Conservation (phyloP, 176 grass and related monocot species). For the Aegilops sharonensis region DNA sequence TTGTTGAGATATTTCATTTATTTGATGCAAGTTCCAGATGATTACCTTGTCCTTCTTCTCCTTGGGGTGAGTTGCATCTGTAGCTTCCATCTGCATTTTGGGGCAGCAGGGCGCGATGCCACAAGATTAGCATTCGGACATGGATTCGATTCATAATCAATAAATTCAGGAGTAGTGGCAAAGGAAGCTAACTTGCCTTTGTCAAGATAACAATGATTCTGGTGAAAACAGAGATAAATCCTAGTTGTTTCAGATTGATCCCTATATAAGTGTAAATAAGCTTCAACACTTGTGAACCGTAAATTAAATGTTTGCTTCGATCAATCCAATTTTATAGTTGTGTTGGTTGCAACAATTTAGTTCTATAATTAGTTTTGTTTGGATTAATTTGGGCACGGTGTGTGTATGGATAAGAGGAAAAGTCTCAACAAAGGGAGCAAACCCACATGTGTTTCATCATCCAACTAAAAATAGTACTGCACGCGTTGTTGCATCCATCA, state of each 20-base stretch:
- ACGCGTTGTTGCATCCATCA: no score
- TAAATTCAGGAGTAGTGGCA: background rate
- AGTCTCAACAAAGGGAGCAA: background rate
- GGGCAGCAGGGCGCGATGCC: background rate
- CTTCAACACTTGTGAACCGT: background rate
- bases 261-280: background rate
- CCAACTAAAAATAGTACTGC: background rate
- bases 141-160: background rate
- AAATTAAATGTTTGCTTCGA: constrained; percentile 2
- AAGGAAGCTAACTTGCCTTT: constrained; percentile 10
- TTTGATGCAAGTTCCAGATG: background rate
- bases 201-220: background rate
- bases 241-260: background rate
- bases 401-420: constrained; percentile 26
- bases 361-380: constrained; percentile 30
- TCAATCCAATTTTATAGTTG: background rate
- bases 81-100: constrained; percentile 39
- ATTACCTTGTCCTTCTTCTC: constrained; percentile 17
- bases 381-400: constrained; percentile 9
- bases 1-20: background rate
- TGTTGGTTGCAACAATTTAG: background rate
- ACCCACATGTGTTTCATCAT: background rate
- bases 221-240: background rate
- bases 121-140: background rate
- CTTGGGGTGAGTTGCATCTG: constrained; percentile 15